These are phyloP conservation scores for Sordariomycetes sp. DNA, from an alignment of 2,329 filamentous ascomycete species.

Conservation along the genomic window DNA sequence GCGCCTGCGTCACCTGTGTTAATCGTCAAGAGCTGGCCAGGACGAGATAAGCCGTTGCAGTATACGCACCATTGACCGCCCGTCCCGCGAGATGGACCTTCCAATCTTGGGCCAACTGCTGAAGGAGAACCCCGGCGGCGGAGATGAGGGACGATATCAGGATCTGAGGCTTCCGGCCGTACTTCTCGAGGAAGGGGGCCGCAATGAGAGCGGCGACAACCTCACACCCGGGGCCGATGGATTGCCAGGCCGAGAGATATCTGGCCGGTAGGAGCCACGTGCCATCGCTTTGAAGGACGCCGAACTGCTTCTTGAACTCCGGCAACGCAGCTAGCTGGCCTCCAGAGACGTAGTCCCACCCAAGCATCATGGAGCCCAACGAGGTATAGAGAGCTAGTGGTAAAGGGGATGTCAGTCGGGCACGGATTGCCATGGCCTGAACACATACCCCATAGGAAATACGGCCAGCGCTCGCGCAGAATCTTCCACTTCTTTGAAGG, in stretches of 20 bases:
- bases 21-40: no score
- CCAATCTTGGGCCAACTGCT: slow-evolving; percentile 15
- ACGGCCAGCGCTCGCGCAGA: slow-evolving; percentile 11
- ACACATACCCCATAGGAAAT: slow-evolving; percentile 9
- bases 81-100: slow-evolving; percentile 13
- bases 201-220: slow-evolving; percentile 12
- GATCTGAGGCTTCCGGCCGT: slow-evolving; percentile 15
- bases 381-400: slow-evolving; percentile 11
- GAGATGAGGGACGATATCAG: slow-evolving; percentile 13
- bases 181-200: slow-evolving; percentile 17
- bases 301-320: slow-evolving; percentile 11
- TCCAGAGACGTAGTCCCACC: slow-evolving; percentile 9
- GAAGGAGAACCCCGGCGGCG: slow-evolving; percentile 14
- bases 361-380: slow-evolving; percentile 16
- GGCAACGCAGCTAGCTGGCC: slow-evolving; percentile 13
- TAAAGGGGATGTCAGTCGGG: no score
- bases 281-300: neutral
- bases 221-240: slow-evolving; percentile 4
- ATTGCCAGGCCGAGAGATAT: slow-evolving; percentile 10
- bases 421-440: no score
- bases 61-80: slow-evolving; percentile 10
- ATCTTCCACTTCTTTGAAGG: slow-evolving; percentile 15
- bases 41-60: no score
- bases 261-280: neutral
- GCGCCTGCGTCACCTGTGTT: slow-evolving; percentile 7